Conservation (phyloP, 306 rosid genomes). For the Abrus pulchellus region DNA sequence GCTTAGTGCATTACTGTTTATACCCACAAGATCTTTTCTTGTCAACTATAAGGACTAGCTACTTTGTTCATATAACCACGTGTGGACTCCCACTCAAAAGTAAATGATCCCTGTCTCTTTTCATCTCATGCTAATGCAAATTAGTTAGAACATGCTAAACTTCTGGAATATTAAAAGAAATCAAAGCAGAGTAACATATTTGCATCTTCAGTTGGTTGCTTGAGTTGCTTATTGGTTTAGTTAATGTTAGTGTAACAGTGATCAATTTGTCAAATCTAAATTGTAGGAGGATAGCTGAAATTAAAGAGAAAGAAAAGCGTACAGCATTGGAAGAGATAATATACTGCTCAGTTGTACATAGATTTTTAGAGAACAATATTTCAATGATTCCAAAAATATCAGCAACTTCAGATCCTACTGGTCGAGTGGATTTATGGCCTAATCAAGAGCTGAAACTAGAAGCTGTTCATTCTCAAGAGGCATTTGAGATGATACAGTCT, state of each 20-base stretch:
- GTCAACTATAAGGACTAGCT: neutral
- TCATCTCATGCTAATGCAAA: constrained; percentile 39
- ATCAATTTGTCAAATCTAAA: constrained; percentile 47
- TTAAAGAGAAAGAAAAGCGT: constrained; percentile 83
- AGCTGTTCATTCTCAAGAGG: constrained; percentile 86
- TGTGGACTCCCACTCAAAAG: neutral
- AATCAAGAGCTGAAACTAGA: constrained; percentile 90
- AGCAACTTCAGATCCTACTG: constrained; percentile 71
- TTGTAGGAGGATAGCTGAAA: constrained; percentile 87
- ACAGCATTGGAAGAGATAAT: constrained; percentile 80
- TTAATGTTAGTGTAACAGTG: constrained; percentile 23
- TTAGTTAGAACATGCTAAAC: constrained; percentile 8
- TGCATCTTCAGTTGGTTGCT: constrained; percentile 20
- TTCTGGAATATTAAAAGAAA: constrained; percentile 24
- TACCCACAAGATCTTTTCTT: neutral
- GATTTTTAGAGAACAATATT: constrained; percentile 72
- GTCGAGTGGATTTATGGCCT: constrained; percentile 89
- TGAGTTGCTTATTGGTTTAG: constrained; percentile 30
- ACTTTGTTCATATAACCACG: neutral
- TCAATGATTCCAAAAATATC: constrained; percentile 86
- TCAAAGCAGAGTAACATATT: neutral
- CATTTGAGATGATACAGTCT: constrained; percentile 92
- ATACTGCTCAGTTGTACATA: constrained; percentile 77
- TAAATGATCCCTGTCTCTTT: neutral
- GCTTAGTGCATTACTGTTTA: constrained; percentile 11